Base-by-base conservation (phyloP, 768 basidiomycete genomes). In the Leucosporidium creatinivorum region DNA sequence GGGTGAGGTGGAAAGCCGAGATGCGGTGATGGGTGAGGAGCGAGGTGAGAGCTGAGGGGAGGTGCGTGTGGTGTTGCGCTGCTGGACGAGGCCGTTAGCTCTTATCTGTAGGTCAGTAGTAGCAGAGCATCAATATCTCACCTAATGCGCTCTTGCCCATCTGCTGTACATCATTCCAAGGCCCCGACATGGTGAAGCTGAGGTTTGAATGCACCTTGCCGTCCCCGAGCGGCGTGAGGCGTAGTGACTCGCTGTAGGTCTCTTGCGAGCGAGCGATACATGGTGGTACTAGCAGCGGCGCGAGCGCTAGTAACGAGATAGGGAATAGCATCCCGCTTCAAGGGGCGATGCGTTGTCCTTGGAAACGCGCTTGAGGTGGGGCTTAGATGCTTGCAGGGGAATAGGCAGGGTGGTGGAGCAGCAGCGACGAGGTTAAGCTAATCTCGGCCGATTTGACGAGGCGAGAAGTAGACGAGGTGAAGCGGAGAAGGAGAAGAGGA, bases 31-130 rank as follows among this genome's bases (percentile, higher is more conserved):
- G 85, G 64, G 87, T 85, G 25, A 97, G 81, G 48, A 97, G 87
- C 75, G 94, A 88, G 5, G 93, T 89, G 23, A 98, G 81, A 3
- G 88, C 83, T 21, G 94, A 83, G 0, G 94, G 93, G 69, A 96
- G 91, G 19, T 96, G 77, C 5, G 84, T 86, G 73, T 92, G 92
- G 74, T 96, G 92, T 28, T 66, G 58, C 0, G 62, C 70, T 72
- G 65, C 47, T 33, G 33, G 18, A n/a, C 21, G 49, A 33, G 10
- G 15, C 39, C 30, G 47, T 18, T 28, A 15, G 44, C 44, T 30
- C 17, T 17, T 60, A 4, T 39, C 25, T 59, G 17, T 10, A 39
- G 44, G 6, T 21, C 5, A 13, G n/a, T 23, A 39, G n/a, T 28
- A 28, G 39, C 17, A 28, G 12, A 17, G 5, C 39, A 30, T 25